These are phyloP conservation scores for Cladosporium oxysporum DNA, from an alignment of 2,329 filamentous ascomycete genomes.

Conservation along the genomic window DNA sequence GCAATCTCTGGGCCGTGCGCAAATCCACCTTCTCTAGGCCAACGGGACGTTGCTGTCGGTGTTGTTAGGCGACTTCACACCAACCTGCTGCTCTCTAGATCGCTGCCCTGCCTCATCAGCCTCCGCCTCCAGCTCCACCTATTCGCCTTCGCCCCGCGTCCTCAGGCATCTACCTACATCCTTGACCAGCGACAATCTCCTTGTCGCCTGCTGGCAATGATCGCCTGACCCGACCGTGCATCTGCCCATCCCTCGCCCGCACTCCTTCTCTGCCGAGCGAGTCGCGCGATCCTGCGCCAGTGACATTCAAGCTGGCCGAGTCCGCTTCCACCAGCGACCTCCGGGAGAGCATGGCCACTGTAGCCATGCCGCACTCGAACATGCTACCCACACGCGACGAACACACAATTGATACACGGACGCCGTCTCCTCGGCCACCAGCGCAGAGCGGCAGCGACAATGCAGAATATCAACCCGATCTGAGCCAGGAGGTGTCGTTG, in stretches of 20 bases:
- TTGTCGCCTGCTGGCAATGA: conserved; percentile 5
- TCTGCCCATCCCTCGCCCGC: not conserved
- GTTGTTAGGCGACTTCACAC: conserved; percentile 10
- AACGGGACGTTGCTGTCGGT: conserved; percentile 4
- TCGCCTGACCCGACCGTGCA: conserved; percentile 7
- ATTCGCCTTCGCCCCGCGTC: not conserved
- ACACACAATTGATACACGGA: conserved; percentile 45
- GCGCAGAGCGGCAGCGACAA: conserved; percentile 38
- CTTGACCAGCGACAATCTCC: not conserved
- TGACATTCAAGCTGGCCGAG: conserved; percentile 10
- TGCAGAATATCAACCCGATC: conserved; percentile 56
- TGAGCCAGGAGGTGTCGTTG: conserved; percentile 77
- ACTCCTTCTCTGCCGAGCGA: not conserved
- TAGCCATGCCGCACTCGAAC: conserved; percentile 15
- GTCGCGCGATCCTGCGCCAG: conserved; percentile 10
- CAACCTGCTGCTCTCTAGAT: not conserved
- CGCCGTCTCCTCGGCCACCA: conserved; percentile 38
- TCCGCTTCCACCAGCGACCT: not conserved
- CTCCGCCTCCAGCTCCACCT: not conserved
- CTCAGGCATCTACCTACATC: conserved; percentile 1
- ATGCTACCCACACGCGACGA: conserved; percentile 27
- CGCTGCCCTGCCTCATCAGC: conserved; percentile 1
- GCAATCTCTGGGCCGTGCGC: conserved; percentile 10
- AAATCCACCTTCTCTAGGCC: conserved; percentile 18
- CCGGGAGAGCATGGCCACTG: conserved; percentile 16